Conservation (phyloP, 768 basidiomycete genomes). For the Auriculariales sp. region DNA sequence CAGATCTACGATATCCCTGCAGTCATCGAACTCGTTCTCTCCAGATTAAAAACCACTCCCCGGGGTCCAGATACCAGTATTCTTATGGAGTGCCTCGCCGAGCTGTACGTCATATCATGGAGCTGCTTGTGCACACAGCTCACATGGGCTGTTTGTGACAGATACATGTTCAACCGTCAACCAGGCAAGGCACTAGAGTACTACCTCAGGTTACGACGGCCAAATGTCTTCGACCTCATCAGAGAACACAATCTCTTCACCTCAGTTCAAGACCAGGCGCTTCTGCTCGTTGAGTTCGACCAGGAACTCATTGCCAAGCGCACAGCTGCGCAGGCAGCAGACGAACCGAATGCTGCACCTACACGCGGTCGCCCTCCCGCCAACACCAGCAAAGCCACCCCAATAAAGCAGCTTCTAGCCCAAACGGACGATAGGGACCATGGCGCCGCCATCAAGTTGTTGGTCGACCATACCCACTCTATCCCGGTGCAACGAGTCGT, state of each 20-base stretch:
- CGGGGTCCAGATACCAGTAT: constrained; percentile 33
- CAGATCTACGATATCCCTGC: constrained; percentile 81
- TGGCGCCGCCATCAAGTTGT: constrained; percentile 69
- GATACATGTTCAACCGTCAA: constrained; percentile 78
- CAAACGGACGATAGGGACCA: constrained; percentile 23
- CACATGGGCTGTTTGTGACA: no score
- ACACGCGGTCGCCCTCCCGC: background rate
- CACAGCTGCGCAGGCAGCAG: constrained; percentile 24
- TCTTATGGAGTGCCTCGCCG: constrained; percentile 90
- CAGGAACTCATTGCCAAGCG: constrained; percentile 63
- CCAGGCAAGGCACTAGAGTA: constrained; percentile 88
- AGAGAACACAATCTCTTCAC: constrained; percentile 88
- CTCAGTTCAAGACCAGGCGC: constrained; percentile 84
- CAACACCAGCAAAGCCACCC: background rate
- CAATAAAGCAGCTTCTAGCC: no score
- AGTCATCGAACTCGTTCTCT: constrained; percentile 78
- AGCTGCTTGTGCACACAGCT: background rate
- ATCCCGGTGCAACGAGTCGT: constrained; percentile 88
- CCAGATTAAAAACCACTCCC: constrained; percentile 42
- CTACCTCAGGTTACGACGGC: constrained; percentile 70
- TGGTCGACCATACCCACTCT: constrained; percentile 91
- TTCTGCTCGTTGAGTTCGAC: constrained; percentile 89
- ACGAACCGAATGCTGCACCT: constrained; percentile 5
- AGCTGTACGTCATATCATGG: constrained; percentile 40
- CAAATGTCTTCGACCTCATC: constrained; percentile 90